Evolutionary conservation across 2,329 filamentous ascomycete genomes (phyloP).

Genomic region (Coniella vitis): DNA sequence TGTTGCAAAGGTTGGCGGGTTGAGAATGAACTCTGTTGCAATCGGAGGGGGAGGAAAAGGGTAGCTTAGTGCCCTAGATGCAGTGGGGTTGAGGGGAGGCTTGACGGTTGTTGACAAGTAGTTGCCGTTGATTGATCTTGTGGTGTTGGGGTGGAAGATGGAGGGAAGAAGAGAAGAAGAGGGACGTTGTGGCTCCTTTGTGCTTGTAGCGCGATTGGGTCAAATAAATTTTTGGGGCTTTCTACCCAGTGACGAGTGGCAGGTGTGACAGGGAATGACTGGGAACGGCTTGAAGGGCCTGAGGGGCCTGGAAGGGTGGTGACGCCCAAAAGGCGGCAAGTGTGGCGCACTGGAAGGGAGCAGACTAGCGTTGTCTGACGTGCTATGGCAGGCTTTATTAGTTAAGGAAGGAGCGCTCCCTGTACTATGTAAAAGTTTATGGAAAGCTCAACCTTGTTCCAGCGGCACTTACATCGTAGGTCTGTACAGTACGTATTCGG

Average conservation of each 20-base stretch:
- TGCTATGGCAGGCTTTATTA: neutral
- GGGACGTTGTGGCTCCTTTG: slow-evolving; percentile 23
- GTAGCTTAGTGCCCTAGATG: slow-evolving; percentile 88
- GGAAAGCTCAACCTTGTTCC: slow-evolving; percentile 6
- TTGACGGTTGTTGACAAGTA: slow-evolving; percentile 31
- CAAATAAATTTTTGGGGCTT: slow-evolving; percentile 28
- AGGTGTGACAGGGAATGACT: slow-evolving; percentile 7
- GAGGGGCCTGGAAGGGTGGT: no score
- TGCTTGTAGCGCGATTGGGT: slow-evolving; percentile 19
- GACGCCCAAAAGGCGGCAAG: slow-evolving; percentile 9
- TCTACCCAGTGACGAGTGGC: slow-evolving; percentile 5
- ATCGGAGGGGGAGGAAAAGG: slow-evolving; percentile 61
- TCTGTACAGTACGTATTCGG: no score
- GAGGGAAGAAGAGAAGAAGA: slow-evolving; percentile 24
- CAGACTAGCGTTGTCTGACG: neutral
- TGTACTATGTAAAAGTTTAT: neutral
- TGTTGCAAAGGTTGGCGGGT: slow-evolving; percentile 29
- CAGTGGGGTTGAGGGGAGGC: slow-evolving; percentile 28
- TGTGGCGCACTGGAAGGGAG: slow-evolving; percentile 12
- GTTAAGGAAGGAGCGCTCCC: neutral
- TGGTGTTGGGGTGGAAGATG: slow-evolving; percentile 26
- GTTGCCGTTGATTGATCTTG: slow-evolving; percentile 28
- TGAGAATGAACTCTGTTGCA: slow-evolving; percentile 63
- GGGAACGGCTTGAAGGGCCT: slow-evolving; percentile 1
- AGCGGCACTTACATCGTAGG: neutral